Evolutionary conservation across 805 yeast species (phyloP), one percentile per base, ranked within the genome.

Genomic region (Kuraishia hungarica): DNA sequence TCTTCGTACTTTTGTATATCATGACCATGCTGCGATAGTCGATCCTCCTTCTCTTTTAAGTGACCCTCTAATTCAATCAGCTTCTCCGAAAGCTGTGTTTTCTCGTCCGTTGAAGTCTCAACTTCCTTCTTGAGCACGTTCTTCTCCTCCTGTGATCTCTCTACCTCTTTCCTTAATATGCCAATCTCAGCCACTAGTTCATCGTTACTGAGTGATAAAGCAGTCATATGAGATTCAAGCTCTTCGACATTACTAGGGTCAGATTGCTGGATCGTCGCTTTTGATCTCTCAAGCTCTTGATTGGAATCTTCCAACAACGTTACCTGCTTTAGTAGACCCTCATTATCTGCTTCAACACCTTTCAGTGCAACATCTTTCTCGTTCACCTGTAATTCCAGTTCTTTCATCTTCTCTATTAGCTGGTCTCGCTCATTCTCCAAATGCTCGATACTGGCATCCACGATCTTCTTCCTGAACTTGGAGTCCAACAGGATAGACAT

Each of bases 1-100:
- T 19, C 22, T 4, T 21, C 51, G 24, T 58, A 46, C 26, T 55
- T 56, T 24, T 61, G 58, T 20, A 19, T 20, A 5, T 43, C 48
- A 43, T 19, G 8, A 26, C 5, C 29, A 6, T 26, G 29, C 29
- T 26, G 29, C 10, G 8, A 5, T 6, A 26, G 5, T 6, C 5
- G 29, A 6, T 5, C 29, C 29, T 26, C 29, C 10, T 26, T 26
- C 29, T 26, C 29, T 26, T 26, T 26, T 10, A 26, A 26, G 8
- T 6, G 29, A 10, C 29, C 29, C 29, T 26, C 8, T 26, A 26
- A 26, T 26, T 26, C 29, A 26, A 26, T 10, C 5, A 26, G 5
- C 29, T 26, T 26, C 29, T 26, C 29, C 8, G 29, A 26, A 10
- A 35, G 43, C n/a, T 35, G 4, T 15, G 5, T 17, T 13, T 35